Base-by-base conservation (phyloP, 371 early-diverging fungal species). In the Chytridiales sp. region DNA sequence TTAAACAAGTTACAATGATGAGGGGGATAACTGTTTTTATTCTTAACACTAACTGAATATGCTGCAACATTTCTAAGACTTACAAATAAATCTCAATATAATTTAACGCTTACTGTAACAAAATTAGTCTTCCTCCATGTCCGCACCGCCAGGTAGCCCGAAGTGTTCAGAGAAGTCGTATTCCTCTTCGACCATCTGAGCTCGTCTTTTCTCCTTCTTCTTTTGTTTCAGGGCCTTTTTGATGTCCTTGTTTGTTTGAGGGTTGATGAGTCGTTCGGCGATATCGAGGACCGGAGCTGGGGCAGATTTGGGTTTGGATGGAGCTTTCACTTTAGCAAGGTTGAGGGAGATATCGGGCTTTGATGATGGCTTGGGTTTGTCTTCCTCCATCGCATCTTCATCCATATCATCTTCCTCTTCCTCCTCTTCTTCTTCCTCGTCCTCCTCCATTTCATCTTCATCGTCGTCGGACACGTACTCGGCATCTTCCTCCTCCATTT, bases 401-500 rank as follows among this genome's bases (percentile, higher is more conserved):
- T 69, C 63, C n/a, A 36, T 54, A 2, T 69, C 60, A 9, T 54
- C 61, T 9, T 60, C 62, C 32, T 78, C 61, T 26, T 70, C 61
- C 47, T 68, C 56, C 17, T 69, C 70, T 13, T 69, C 73, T 26
- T 69, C 67, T 35, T 65, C 68, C 9, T 46, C 60, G 39, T 73
- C 78, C 31, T 64, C 67, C 38, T 59, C 66, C 69, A 64, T 56
- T 24, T 26, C 64, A 15, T 69, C 73, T 3, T 48, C 67, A 26
- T 60, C 59, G 1, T 62, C 68, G 24, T 65, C 69, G 34, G 67
- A 59, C 19, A 46, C 56, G 19, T 66, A 61, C 40, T 66, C 64
- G 4, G 53, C 72, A 9, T 59, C 42, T 31, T 50, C 63, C 46
- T 13, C 77, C 53, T 81, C 81, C 77, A 84, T 78, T 19, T 81